A percentile compares a stretch with the other conserved stretches of the same genome.
Evolutionary conservation across 768 basidiomycete species (phyloP).

Genomic region (Pleurotus citrinopileatus): DNA sequence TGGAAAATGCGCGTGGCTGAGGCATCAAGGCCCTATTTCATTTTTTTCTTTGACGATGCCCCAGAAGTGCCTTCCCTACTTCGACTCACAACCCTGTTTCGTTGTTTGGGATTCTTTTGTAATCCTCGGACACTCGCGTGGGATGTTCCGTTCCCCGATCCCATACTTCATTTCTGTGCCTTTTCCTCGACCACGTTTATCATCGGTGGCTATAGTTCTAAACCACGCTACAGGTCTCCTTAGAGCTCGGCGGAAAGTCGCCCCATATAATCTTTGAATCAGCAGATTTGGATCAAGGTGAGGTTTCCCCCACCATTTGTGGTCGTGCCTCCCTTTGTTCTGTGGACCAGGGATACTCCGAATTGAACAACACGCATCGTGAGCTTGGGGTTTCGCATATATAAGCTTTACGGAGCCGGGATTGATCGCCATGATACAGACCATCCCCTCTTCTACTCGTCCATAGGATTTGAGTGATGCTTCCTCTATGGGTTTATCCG

Average conservation of each 20-base stretch:
- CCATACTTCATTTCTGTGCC: not conserved
- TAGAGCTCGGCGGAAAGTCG: constrained; percentile 94
- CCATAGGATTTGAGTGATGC: too few species aligned
- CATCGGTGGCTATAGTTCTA: constrained; percentile 6
- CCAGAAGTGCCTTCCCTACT: not conserved
- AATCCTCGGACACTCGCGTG: not conserved
- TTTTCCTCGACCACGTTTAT: not conserved
- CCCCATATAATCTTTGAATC: constrained; percentile 88
- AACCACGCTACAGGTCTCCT: constrained; percentile 56
- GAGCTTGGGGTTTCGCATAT: too few species aligned
- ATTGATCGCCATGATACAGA: too few species aligned
- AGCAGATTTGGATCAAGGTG: constrained; percentile 86
- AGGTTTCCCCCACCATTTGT: too few species aligned
- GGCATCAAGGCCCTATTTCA: not conserved
- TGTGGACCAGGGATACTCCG: too few species aligned
- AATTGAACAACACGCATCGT: too few species aligned
- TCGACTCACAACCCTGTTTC: not conserved
- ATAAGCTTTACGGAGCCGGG: too few species aligned
- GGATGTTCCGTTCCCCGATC: not conserved
- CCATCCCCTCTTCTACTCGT: too few species aligned
- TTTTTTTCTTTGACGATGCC: not conserved
- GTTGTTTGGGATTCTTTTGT: not conserved
- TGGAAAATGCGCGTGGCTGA: constrained; percentile 4
- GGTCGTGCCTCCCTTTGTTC: too few species aligned
- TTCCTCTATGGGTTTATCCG: too few species aligned